Evolutionary conservation across 495 filamentous ascomycete genomes (phyloP).

Genomic region (Glarea lozoyensis): DNA sequence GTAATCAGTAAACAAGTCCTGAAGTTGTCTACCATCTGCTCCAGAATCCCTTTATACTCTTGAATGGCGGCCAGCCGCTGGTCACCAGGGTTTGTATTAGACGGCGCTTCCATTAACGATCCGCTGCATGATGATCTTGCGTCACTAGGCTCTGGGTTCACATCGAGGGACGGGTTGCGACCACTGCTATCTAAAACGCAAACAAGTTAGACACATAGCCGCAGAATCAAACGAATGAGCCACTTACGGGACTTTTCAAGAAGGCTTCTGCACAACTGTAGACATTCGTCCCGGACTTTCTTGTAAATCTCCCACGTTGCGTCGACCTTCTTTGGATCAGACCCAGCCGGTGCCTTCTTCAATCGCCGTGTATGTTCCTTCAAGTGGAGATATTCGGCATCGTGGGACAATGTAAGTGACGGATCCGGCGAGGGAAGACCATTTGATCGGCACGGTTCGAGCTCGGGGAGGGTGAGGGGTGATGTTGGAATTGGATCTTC

Average conservation of each 20-base stretch:
- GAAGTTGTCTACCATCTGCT: conserved; percentile 21
- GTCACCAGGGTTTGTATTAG: conserved; percentile 12
- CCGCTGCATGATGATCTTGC: conserved; percentile 12
- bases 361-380: conserved; percentile 19
- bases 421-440: conserved; percentile 15
- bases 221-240: neutral
- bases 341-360: conserved; percentile 16
- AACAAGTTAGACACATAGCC: conserved; percentile 1
- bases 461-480: conserved; percentile 4
- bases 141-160: conserved; percentile 9
- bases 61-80: conserved; percentile 22
- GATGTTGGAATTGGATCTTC: conserved; percentile 12
- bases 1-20: conserved; percentile 20
- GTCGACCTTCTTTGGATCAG: conserved; percentile 24
- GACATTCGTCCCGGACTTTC: conserved; percentile 20
- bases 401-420: conserved; percentile 12
- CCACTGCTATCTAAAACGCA: conserved; percentile 3
- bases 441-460: conserved; percentile 15
- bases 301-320: conserved; percentile 24
- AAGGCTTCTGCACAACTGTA: conserved; percentile 20
- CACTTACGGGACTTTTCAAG: conserved; percentile 19
- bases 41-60: conserved; percentile 25
- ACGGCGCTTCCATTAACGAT: conserved; percentile 4
- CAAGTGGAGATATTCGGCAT: conserved; percentile 20
- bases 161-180: conserved; percentile 11